Evolutionary conservation across 352 stramenopile species (phyloP), one percentile per base, ranked within the genome.

Genomic region (Phytophthora macrochlamydospora): DNA sequence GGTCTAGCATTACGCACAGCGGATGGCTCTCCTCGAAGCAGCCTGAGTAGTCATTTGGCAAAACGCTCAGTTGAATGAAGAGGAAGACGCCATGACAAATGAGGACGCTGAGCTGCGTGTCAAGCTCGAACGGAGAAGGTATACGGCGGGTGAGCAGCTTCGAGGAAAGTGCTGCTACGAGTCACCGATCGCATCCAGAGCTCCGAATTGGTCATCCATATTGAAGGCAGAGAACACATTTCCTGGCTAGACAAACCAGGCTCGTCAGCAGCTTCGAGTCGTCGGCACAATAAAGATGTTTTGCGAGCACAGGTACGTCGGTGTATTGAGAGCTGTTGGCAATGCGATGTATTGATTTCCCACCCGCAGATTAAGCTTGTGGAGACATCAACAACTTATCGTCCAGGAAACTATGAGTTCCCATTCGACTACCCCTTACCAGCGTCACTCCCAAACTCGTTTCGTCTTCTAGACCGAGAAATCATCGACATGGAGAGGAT

Each of bases 151-250:
- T 2, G 65, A 64, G 4, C 43, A 56, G 11, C 52, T 69, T 4
- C 53, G 46, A 31, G 65, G 8, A 9, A 37, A 58, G 40, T 68
- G 0, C 2, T 48, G 4, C 13, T 73, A 8, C 38, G 44, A 30
- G 3, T 56, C 30, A 24, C 12, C 14, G 48, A 56, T 13, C 50
- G 24, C 31, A 32, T 73, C 12, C 49, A 56, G 4, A 58, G 14
- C 29, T 61, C 56, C 56, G 63, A 63, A 2, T 64, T 69, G 31
- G 13, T 53, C 6, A n/a, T 69, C 48, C 40, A 30, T 24, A 31
- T 69, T 1, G 54, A 64, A 29, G 56, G 56, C 12, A 30, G 40
- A 48, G 58, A 71, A 28, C 58, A 59, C 33, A 55, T 67, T 57
- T 71, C 63, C 6, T 67, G 56, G 63, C 7, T 54, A 32, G 58